These are phyloP conservation scores for Suhomyces taliae DNA, from an alignment of 1,139 yeast species.

Conservation along the genomic window DNA sequence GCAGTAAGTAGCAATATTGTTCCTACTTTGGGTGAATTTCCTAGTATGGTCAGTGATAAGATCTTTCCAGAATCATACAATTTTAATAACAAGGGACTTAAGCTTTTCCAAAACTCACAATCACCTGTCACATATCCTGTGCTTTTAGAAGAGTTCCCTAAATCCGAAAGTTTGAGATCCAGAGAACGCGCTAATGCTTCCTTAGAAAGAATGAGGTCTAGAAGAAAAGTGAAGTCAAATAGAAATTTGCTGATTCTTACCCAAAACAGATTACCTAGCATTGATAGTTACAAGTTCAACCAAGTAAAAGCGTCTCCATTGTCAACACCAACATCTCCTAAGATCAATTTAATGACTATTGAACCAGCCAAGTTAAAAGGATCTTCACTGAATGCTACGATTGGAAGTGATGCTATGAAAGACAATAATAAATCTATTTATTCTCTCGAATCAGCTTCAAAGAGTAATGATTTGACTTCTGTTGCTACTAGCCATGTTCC, in stretches of 20 bases:
- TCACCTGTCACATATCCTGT: conserved; percentile 8
- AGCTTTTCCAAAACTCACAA: conserved; percentile 11
- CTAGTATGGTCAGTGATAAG: conserved; percentile 31
- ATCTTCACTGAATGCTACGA: background rate
- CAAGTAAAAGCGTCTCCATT: conserved; percentile 8
- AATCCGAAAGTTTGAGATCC: conserved; percentile 40
- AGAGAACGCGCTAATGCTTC: conserved; percentile 69
- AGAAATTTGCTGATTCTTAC: conserved; percentile 30
- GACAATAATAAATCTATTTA: background rate
- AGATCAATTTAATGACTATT: conserved; percentile 2
- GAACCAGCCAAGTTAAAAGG: background rate
- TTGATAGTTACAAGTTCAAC: conserved; percentile 7
- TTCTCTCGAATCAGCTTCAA: background rate
- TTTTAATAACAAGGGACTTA: conserved; percentile 5
- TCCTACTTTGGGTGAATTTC: conserved; percentile 49
- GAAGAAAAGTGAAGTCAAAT: conserved; percentile 55
- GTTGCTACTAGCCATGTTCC: background rate
- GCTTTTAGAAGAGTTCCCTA: conserved; percentile 32
- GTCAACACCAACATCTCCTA: conserved; percentile 13
- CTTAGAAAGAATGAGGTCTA: conserved; percentile 58
- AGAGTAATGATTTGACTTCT: conserved; percentile 1
- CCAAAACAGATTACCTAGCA: conserved; percentile 26
- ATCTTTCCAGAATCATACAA: conserved; percentile 9
- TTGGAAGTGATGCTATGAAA: background rate
- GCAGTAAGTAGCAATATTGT: conserved; percentile 25